Evolutionary conservation across 148 eudicot genomes (phyloP).

Genomic region (Limonium bicolor): DNA sequence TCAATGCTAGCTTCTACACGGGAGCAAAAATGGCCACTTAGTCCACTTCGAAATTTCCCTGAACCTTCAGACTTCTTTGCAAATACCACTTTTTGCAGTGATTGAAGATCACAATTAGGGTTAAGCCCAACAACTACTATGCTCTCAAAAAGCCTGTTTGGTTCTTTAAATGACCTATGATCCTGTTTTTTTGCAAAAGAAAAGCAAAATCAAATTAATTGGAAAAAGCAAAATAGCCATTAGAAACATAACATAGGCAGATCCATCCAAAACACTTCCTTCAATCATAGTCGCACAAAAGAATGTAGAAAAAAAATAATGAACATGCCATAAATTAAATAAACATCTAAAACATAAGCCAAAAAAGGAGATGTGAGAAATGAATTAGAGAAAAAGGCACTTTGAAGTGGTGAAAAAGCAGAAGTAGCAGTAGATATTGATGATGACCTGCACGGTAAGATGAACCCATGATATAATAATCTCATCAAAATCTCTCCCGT

Average conservation of each 20-base stretch:
- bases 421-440: too few relatives aligned
- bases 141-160: constrained; percentile 87
- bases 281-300: not conserved
- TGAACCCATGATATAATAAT: not conserved
- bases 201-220: too few relatives aligned
- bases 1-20: constrained; percentile 79
- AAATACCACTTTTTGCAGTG: constrained; percentile 47
- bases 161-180: constrained; percentile 58
- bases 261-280: not conserved
- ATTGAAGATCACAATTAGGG: constrained; percentile 69
- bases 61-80: constrained; percentile 66
- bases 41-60: constrained; percentile 57
- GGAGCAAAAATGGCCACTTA: constrained; percentile 55
- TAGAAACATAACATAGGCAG: not conserved
- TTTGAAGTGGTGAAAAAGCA: too few relatives aligned
- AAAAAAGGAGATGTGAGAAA: too few relatives aligned
- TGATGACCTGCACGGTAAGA: too few relatives aligned
- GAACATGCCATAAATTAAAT: too few relatives aligned
- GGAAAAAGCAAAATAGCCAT: not conserved
- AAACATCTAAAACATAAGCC: too few relatives aligned
- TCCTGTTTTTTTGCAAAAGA: too few relatives aligned
- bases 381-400: too few relatives aligned
- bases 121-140: constrained; percentile 94
- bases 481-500: not conserved
- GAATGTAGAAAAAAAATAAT: not conserved